Percentiles rank a stretch among this genome's conserved stretches.
Evolutionary conservation across 371 early-diverging fungal species (phyloP).

Genomic region (Mortierella sp.): DNA sequence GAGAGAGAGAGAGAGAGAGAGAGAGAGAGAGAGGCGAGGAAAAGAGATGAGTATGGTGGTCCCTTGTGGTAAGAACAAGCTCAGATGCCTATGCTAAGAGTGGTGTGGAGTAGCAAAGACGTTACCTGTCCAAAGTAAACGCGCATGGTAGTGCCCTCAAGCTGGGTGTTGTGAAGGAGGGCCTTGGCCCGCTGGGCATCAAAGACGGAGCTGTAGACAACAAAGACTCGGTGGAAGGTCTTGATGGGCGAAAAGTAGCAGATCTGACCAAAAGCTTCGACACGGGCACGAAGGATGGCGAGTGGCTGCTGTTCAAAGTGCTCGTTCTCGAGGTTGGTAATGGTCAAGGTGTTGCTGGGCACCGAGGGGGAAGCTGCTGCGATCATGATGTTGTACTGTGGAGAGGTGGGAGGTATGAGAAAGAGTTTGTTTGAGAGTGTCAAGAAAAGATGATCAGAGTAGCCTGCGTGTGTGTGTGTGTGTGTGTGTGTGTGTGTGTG

Average conservation of each 20-base stretch:
- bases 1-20: not conserved
- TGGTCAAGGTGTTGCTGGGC: slow-evolving; percentile 67
- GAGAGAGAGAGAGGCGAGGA: not conserved
- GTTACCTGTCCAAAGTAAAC: slow-evolving; percentile 68
- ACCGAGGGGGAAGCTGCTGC: slow-evolving; percentile 18
- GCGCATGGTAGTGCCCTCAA: slow-evolving; percentile 51
- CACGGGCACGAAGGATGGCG: slow-evolving; percentile 32
- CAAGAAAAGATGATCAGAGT: not conserved
- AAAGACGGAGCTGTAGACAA: slow-evolving; percentile 54
- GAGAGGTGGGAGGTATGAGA: not conserved
- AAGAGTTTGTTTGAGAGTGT: too few relatives aligned
- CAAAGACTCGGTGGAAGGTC: slow-evolving; percentile 45
- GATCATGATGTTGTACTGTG: slow-evolving; percentile 4
- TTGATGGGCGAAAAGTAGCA: slow-evolving; percentile 52
- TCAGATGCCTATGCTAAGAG: too few relatives aligned
- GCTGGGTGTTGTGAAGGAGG: slow-evolving; percentile 51
- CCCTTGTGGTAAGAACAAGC: too few relatives aligned
- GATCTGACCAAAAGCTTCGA: slow-evolving; percentile 37
- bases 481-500: not conserved
- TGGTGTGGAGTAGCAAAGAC: not conserved
- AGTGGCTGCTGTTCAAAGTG: slow-evolving; percentile 57
- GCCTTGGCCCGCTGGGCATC: slow-evolving; percentile 60
- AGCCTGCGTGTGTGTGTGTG: not conserved
- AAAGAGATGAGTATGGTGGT: too few relatives aligned
- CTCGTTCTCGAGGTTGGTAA: slow-evolving; percentile 60